Evolutionary conservation across 768 basidiomycete genomes (phyloP).

Genomic region (Mycena epipterygia): DNA sequence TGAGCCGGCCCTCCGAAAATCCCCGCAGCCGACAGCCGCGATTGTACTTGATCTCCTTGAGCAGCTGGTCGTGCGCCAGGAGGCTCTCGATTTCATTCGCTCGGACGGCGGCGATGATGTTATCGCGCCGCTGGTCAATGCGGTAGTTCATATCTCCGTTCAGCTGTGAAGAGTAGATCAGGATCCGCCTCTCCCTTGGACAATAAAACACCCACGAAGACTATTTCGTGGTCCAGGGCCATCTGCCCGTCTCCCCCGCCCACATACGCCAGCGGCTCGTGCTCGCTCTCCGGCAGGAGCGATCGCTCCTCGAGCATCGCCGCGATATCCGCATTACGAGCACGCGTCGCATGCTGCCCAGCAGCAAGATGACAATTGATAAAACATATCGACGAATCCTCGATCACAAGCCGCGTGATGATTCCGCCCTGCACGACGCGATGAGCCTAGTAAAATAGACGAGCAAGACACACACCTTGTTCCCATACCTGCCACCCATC

Average conservation of each 20-base stretch:
- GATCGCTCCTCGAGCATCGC: conserved; percentile 88
- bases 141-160: conserved; percentile 98
- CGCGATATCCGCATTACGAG: conserved; percentile 90
- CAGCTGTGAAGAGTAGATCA: conserved; percentile 62
- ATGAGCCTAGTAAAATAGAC: neutral
- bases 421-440: conserved; percentile 79
- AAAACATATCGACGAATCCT: conserved; percentile 94
- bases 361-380: conserved; percentile 99
- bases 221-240: conserved; percentile 95
- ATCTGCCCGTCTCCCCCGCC: conserved; percentile 95
- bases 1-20: conserved; percentile 87
- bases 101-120: conserved; percentile 79
- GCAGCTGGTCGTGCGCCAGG: conserved; percentile 86
- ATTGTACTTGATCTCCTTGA: conserved; percentile 90
- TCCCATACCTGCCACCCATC: conserved; percentile 93
- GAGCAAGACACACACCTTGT: conserved; percentile 75
- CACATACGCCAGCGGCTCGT: conserved; percentile 74
- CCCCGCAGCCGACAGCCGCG: conserved; percentile 88
- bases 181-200: neutral
- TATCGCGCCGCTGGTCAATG: conserved; percentile 92
- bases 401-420: conserved; percentile 89
- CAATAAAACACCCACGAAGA: conserved; percentile 71
- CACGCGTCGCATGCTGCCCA: conserved; percentile 85
- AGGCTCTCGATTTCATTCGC: conserved; percentile 75
- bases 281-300: conserved; percentile 71